Base-by-base conservation (phyloP, 805 yeast genomes). In the Ogataea saltuana region DNA sequence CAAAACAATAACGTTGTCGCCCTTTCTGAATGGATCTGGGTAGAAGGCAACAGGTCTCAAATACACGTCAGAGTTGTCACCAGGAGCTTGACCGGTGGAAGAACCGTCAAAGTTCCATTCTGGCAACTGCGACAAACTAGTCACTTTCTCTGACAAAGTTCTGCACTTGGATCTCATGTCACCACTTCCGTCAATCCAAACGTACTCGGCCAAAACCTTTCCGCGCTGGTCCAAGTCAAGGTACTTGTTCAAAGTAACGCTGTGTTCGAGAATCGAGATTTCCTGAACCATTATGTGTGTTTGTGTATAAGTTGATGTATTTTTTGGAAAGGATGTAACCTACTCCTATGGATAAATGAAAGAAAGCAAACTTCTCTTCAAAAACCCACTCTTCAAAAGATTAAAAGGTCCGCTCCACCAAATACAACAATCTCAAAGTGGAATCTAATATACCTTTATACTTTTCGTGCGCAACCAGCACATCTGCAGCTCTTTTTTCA, bases 81-180 rank as follows among this genome's bases (percentile, higher is more conserved):
- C 99, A 61, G 97, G 97, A 44, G 99, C 98, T 76, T 93, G 99
- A 58, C 85, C 89, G 41, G 99, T 93, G 25, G 98, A 90, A 33
- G 98, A 90, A 71, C 99, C 99, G 69, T 93, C 99, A 61, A 93
- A 93, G 78, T 93, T 93, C 99, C 99, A 93, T 72, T 91, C 97
- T 56, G 98, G 97, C 59, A 93, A 77, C 64, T 93, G 95, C 50
- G 85, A 91, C 42, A 88, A 72, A 27, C 85, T 74, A 34, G 78
- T 63, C 42, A 93, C 85, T 61, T 71, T 75, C 70, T 81, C 79
- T 60, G 60, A 61, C 54, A 93, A 74, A 45, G 99, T 93, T 71
- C 83, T 86, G 72, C 96, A 89, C 76, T 93, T 93, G 49, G 97
- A 88, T 75, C 99, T 87, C 60, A 89, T 68, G 62, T 82, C 79